Evolutionary conservation across 2,329 filamentous ascomycete species (phyloP).

Genomic region (Trichoderma sp.): DNA sequence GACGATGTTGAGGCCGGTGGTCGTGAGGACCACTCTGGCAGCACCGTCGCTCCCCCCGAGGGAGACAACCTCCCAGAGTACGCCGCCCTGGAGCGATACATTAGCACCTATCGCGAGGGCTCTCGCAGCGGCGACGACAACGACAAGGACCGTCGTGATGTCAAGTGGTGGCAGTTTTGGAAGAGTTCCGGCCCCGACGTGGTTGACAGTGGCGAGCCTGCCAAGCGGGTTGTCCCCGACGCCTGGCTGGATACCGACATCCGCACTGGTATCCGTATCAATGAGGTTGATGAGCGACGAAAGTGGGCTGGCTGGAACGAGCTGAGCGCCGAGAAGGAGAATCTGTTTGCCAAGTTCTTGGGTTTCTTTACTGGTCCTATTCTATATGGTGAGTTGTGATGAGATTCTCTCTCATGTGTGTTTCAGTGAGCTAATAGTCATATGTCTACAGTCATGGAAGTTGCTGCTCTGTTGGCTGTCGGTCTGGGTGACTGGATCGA

Average conservation of each 20-base stretch:
- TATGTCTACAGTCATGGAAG: neutral
- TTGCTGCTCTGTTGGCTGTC: conserved; percentile 72
- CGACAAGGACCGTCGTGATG: conserved; percentile 7
- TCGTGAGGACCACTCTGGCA: conserved; percentile 15
- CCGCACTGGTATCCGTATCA: conserved; percentile 66
- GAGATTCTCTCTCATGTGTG: neutral
- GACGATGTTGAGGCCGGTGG: conserved; percentile 12
- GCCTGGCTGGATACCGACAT: conserved; percentile 78
- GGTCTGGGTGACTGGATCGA: conserved; percentile 89
- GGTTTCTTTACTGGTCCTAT: conserved; percentile 85
- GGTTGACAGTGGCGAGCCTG: conserved; percentile 40
- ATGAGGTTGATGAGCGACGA: conserved; percentile 61
- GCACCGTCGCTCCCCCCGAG: conserved; percentile 13
- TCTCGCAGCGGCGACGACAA: conserved; percentile 4
- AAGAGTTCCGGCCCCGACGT: neutral
- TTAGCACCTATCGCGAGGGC: conserved; percentile 16
- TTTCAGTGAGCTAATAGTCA: conserved; percentile 12
- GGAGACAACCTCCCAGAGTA: conserved; percentile 5
- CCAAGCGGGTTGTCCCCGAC: conserved; percentile 64
- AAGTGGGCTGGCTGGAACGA: conserved; percentile 81
- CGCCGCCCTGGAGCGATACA: conserved; percentile 16
- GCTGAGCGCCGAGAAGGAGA: conserved; percentile 90
- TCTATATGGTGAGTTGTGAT: conserved; percentile 34
- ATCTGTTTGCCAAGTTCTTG: conserved; percentile 77
- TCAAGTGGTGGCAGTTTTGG: conserved; percentile 18